Evolutionary conservation across 2,329 filamentous ascomycete species (phyloP).

Genomic region (Epichloe aotearoae): DNA sequence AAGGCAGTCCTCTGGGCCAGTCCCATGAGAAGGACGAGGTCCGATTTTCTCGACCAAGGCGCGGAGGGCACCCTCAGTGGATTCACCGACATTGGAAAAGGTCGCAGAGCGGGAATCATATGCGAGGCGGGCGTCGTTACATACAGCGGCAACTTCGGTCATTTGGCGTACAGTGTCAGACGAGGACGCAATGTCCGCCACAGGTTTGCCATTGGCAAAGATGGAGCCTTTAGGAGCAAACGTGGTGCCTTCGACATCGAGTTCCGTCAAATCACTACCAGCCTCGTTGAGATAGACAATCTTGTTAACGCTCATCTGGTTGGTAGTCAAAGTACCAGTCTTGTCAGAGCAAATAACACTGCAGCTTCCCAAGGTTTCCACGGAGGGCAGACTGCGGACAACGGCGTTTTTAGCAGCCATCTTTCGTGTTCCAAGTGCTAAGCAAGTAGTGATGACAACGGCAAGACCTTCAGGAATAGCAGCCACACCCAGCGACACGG

Average conservation of each 20-base stretch:
- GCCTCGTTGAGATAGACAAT: conserved; percentile 68
- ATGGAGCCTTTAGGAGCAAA: conserved; percentile 76
- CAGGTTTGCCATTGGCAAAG: conserved; percentile 50
- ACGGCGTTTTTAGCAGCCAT: conserved; percentile 99
- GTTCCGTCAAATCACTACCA: conserved; percentile 65
- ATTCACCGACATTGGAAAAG: conserved; percentile 80
- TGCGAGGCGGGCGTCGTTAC: conserved; percentile 76
- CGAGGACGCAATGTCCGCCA: conserved; percentile 53
- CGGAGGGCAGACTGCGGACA: conserved; percentile 87
- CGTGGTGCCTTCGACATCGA: conserved; percentile 84
- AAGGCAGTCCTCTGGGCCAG: conserved; percentile 48
- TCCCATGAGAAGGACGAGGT: conserved; percentile 50
- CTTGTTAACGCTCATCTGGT: conserved; percentile 98
- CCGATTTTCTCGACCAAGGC: conserved; percentile 91
- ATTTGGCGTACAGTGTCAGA: conserved; percentile 74
- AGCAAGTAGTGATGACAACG: conserved; percentile 96
- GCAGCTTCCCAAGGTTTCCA: conserved; percentile 96
- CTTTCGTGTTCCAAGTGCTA: conserved; percentile 90
- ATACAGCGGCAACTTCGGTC: conserved; percentile 57
- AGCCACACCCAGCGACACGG: conserved; percentile 92
- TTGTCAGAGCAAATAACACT: conserved; percentile 99
- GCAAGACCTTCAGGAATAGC: conserved; percentile 96
- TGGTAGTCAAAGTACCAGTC: conserved; percentile 94
- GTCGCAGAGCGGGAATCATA: conserved; percentile 64
- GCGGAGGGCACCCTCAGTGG: conserved; percentile 85